Conservation (phyloP, 1,284 basidiomycete genomes). For the Heterobasidion occidentale region DNA sequence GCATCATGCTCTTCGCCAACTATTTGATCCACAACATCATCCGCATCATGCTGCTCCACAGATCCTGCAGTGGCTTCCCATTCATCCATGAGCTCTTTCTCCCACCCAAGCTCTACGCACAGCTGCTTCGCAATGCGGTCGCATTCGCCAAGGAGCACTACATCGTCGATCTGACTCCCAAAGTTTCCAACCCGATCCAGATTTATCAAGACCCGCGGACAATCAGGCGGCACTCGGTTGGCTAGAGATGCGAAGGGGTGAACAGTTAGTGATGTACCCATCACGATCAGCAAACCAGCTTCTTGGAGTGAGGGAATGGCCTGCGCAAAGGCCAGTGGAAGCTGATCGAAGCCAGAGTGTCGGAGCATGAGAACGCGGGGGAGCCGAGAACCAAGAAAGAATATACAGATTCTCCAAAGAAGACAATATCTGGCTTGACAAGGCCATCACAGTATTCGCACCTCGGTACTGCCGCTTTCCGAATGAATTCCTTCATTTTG, state of each 20-base stretch:
- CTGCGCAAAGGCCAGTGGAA: constrained; percentile 49
- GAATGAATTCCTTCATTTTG: constrained; percentile 60
- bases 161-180: constrained; percentile 43
- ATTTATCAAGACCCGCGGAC: constrained; percentile 68
- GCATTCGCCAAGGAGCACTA: constrained; percentile 59
- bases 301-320: constrained; percentile 40
- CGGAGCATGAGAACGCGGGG: constrained; percentile 1
- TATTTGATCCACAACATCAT: background rate
- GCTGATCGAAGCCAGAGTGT: constrained; percentile 26
- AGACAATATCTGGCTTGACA: constrained; percentile 92
- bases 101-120: constrained; percentile 62
- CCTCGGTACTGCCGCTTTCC: constrained; percentile 50
- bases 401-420: constrained; percentile 80
- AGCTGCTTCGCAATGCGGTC: constrained; percentile 56
- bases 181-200: constrained; percentile 59
- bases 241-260: constrained; percentile 70
- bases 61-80: constrained; percentile 8
- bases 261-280: constrained; percentile 87
- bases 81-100: constrained; percentile 38
- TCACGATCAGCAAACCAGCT: constrained; percentile 84
- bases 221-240: constrained; percentile 34
- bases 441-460: constrained; percentile 64
- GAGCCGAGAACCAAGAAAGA: constrained; percentile 1
- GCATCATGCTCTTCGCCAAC: background rate
- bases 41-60: constrained; percentile 3